Conservation (phyloP, 768 basidiomycete species). For the Lactarius pseudohatsudake region DNA sequence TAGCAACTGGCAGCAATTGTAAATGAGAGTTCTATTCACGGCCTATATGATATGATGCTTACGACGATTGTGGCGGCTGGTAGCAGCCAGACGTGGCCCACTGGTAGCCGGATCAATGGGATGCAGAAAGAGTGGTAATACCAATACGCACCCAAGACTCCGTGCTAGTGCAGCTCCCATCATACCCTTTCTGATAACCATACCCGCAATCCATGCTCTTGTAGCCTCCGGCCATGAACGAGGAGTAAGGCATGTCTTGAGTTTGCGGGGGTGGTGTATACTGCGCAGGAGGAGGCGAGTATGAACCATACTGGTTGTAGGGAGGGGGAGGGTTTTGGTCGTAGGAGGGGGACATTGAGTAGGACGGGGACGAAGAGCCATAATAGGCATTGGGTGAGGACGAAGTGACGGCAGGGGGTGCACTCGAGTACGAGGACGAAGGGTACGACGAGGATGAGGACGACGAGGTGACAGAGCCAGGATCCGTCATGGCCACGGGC, state of each 20-base stretch:
- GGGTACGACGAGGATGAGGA: not conserved
- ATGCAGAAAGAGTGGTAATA: not conserved
- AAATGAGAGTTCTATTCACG: not conserved
- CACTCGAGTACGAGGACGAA: conserved; percentile 38
- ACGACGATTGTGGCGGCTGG: conserved; percentile 11
- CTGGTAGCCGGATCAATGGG: not conserved
- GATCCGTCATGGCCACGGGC: conserved; percentile 37
- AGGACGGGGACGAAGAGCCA: conserved; percentile 5
- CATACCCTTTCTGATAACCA: conserved; percentile 55
- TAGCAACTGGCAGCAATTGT: conserved; percentile 19
- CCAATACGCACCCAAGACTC: conserved; percentile 56
- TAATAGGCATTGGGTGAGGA: conserved; percentile 6
- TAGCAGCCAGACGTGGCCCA: conserved; percentile 22
- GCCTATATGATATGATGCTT: not conserved
- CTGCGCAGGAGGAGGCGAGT: conserved; percentile 31
- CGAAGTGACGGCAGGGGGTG: conserved; percentile 32
- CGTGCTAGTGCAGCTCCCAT: conserved; percentile 51
- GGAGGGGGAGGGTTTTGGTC: conserved; percentile 18
- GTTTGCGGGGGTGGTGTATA: conserved; percentile 37
- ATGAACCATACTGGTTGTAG: conserved; percentile 20
- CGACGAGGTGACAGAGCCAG: conserved; percentile 30
- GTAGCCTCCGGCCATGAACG: conserved; percentile 64
- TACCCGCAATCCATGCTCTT: conserved; percentile 68
- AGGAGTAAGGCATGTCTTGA: conserved; percentile 42
- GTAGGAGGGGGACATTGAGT: conserved; percentile 37